A percentile compares a stretch with the other conserved stretches of the same genome.
phyloP scores from a whole-genome alignment of 78 protist species.

The Capsaspora owczarzaki region DNA sequence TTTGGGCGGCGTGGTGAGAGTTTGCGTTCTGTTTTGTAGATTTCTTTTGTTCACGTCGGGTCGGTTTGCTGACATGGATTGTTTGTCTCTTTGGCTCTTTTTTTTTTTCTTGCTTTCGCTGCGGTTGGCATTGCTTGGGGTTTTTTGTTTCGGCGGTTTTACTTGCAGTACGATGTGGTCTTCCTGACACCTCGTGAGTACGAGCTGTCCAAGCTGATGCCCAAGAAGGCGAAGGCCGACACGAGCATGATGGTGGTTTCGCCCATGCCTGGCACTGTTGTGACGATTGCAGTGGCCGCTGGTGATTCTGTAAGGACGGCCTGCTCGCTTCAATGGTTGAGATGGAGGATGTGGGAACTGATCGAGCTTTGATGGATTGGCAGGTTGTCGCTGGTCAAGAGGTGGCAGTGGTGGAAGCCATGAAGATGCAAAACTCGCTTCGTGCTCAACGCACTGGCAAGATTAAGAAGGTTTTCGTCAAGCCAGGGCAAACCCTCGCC shows the following conservation, averaged over 20 bases:
- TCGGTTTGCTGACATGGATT: too few relatives aligned
- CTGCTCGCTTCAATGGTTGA: too few relatives aligned
- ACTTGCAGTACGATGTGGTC: constrained; percentile 46
- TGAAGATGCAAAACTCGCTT: constrained; percentile 95
- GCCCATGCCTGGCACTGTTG: constrained; percentile 82
- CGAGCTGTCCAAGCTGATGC: constrained; percentile 45
- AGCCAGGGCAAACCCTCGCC: not conserved
- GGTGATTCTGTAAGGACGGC: too few relatives aligned
- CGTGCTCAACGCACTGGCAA: constrained; percentile 69
- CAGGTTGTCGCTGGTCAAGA: constrained; percentile 74
- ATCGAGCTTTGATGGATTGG: too few relatives aligned
- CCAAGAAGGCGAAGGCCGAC: constrained; percentile 41
- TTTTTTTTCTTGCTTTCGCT: too few relatives aligned
- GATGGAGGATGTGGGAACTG: too few relatives aligned
- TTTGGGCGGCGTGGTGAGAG: not conserved
- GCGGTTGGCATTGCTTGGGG: too few relatives aligned
- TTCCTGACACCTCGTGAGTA: constrained; percentile 32
- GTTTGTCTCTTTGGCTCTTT: too few relatives aligned
- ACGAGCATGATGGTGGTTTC: constrained; percentile 44
- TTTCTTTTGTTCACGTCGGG: too few relatives aligned
- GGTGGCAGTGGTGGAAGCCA: constrained; percentile 91
- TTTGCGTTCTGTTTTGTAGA: too few relatives aligned
- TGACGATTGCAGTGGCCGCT: constrained; percentile 51
- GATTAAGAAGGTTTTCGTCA: constrained; percentile 40
- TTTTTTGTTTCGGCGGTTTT: too few relatives aligned